Percentiles rank a stretch among this genome's conserved stretches.
phyloP scores from a whole-genome alignment of 768 basidiomycete species.

The Kwoniella bestiolae region DNA sequence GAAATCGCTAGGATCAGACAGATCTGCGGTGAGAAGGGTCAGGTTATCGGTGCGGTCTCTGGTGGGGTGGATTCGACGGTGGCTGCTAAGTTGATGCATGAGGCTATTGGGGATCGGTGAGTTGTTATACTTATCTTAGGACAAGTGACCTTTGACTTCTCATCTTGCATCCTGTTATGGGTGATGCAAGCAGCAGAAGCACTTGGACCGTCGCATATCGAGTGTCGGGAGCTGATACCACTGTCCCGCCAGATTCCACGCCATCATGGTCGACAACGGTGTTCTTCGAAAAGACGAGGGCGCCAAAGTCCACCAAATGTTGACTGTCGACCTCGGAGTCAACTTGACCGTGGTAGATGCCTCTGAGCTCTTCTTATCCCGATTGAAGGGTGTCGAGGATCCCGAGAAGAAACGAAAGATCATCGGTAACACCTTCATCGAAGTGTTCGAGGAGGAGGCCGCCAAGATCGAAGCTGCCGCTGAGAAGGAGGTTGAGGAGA shows the following conservation, averaged over 20 bases:
- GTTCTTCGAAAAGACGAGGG: conserved; percentile 92
- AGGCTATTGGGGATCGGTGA: conserved; percentile 95
- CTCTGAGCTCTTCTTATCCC: conserved; percentile 85
- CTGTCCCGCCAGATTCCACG: conserved; percentile 75
- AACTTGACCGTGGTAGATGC: conserved; percentile 96
- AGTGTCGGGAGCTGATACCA: background rate
- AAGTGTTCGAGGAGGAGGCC: conserved; percentile 95
- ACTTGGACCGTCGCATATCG: no score
- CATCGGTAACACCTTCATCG: conserved; percentile 98
- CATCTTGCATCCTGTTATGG: no score
- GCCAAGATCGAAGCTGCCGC: conserved; percentile 81
- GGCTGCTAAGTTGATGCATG: conserved; percentile 98
- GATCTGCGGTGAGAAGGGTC: conserved; percentile 90
- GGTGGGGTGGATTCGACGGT: conserved; percentile 98
- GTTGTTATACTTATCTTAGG: background rate
- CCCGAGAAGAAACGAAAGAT: conserved; percentile 97
- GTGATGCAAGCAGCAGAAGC: no score
- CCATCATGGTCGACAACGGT: conserved; percentile 99
- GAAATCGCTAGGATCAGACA: conserved; percentile 91
- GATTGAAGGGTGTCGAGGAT: conserved; percentile 89
- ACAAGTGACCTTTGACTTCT: background rate
- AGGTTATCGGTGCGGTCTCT: conserved; percentile 96
- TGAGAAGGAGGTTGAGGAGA: conserved; percentile 69
- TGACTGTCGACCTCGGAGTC: conserved; percentile 89
- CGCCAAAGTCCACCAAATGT: conserved; percentile 86